phyloP scores from a whole-genome alignment of 331 rosid genomes.

The Cydonia oblonga region DNA sequence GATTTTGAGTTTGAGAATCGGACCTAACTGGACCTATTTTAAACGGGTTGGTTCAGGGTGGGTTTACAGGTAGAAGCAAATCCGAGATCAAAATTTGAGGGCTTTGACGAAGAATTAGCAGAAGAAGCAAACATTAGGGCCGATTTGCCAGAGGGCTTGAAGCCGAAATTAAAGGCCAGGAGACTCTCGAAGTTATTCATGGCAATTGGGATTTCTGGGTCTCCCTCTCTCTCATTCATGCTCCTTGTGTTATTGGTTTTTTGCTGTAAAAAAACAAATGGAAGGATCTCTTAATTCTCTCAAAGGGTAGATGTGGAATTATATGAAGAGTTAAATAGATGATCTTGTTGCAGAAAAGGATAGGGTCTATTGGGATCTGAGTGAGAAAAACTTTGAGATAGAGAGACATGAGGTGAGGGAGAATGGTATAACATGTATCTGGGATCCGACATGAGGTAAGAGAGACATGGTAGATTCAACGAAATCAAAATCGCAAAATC shows the following conservation, averaged over 20 bases:
- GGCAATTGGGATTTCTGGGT: background rate
- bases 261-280: background rate
- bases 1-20: too few relatives aligned
- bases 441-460: too few relatives aligned
- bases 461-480: too few relatives aligned
- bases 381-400: too few relatives aligned
- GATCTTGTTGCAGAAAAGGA: too few relatives aligned
- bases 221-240: background rate
- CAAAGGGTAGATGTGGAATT: background rate
- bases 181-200: conserved; percentile 78
- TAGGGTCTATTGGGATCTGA: too few relatives aligned
- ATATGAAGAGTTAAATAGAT: background rate
- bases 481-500: too few relatives aligned
- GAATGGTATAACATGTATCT: too few relatives aligned
- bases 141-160: conserved; percentile 59
- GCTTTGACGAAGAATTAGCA: conserved; percentile 13
- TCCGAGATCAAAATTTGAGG: conserved; percentile 51
- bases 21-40: too few relatives aligned
- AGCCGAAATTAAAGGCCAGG: conserved; percentile 47
- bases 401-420: too few relatives aligned
- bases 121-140: conserved; percentile 45
- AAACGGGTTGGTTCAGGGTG: too few relatives aligned
- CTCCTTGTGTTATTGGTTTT: background rate
- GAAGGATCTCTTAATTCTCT: background rate
- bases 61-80: conserved; percentile 1